Percentiles rank a stretch among this genome's conserved stretches.
Conservation (phyloP, 2,329 filamentous ascomycete species). For the Westerdykella sp. region DNA sequence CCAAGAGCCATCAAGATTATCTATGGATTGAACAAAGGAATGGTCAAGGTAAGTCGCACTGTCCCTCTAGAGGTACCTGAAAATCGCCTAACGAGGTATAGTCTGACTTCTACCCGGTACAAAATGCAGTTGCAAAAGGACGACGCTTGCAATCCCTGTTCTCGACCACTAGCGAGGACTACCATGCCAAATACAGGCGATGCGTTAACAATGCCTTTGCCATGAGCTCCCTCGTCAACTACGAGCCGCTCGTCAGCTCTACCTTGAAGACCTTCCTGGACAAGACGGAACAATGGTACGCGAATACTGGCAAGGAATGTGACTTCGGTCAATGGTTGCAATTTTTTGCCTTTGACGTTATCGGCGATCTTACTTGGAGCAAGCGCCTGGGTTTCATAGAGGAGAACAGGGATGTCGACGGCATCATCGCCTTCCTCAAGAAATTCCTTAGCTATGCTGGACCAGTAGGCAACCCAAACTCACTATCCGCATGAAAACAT, state of each 20-base stretch:
- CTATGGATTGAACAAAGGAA: slow-evolving; percentile 77
- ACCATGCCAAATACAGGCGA: slow-evolving; percentile 67
- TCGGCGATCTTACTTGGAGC: slow-evolving; percentile 70
- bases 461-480: slow-evolving; percentile 46
- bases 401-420: slow-evolving; percentile 66
- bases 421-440: slow-evolving; percentile 60
- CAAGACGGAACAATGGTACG: slow-evolving; percentile 41
- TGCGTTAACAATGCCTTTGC: slow-evolving; percentile 71
- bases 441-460: slow-evolving; percentile 65
- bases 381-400: slow-evolving; percentile 72
- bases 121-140: slow-evolving; percentile 66
- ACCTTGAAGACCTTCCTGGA: slow-evolving; percentile 65
- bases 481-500: neutral
- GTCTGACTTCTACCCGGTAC: slow-evolving; percentile 77
- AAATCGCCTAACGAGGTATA: slow-evolving; percentile 24
- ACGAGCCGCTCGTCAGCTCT: slow-evolving; percentile 73
- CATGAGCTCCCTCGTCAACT: slow-evolving; percentile 70
- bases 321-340: slow-evolving; percentile 69
- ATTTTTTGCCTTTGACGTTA: slow-evolving; percentile 77
- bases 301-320: slow-evolving; percentile 43
- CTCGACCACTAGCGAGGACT: slow-evolving; percentile 67
- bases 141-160: slow-evolving; percentile 66
- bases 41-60: slow-evolving; percentile 56
- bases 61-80: neutral
- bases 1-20: slow-evolving; percentile 68